A percentile compares a stretch with the other conserved stretches of the same genome.
These are phyloP conservation scores for Ceratobasidium sp. DNA, from an alignment of 1,284 basidiomycete species.

Conservation along the genomic window DNA sequence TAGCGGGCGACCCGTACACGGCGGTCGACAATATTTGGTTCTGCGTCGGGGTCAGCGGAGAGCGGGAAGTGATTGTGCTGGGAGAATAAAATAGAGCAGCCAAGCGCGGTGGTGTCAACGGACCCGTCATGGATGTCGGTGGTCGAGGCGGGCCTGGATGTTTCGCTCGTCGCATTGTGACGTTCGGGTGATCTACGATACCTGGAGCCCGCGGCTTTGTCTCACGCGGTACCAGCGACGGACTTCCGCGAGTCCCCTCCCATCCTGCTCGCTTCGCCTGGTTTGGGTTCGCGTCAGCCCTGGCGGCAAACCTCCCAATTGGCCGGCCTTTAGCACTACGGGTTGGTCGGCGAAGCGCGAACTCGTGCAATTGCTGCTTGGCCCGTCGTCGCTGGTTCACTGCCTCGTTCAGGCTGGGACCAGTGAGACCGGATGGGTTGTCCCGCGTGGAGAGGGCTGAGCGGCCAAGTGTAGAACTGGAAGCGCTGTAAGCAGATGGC, in stretches of 20 bases:
- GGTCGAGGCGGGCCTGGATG: slow-evolving; percentile 10
- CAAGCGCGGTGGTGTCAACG: slow-evolving; percentile 21
- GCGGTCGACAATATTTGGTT: not conserved
- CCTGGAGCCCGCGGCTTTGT: slow-evolving; percentile 23
- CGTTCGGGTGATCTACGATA: slow-evolving; percentile 23
- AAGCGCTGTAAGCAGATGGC: slow-evolving; percentile 23
- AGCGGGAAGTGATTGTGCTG: not conserved
- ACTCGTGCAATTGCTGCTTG: slow-evolving; percentile 36
- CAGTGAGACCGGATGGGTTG: slow-evolving; percentile 15
- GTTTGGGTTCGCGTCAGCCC: not conserved
- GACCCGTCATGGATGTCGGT: not conserved
- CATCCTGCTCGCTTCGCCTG: slow-evolving; percentile 14
- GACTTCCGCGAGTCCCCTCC: slow-evolving; percentile 33
- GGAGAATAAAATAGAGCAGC: slow-evolving; percentile 21
- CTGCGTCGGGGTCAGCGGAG: slow-evolving; percentile 21
- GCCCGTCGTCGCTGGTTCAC: slow-evolving; percentile 30
- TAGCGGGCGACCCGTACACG: slow-evolving; percentile 18
- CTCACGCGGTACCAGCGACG: slow-evolving; percentile 12
- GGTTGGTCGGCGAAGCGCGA: slow-evolving; percentile 31
- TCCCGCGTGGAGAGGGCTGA: not conserved
- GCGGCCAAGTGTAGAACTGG: slow-evolving; percentile 12
- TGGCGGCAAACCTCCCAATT: slow-evolving; percentile 1
- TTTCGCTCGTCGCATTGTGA: slow-evolving; percentile 24
- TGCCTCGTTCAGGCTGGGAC: slow-evolving; percentile 32
- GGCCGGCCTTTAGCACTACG: slow-evolving; percentile 22